A percentile compares a stretch with the other conserved stretches of the same genome.
Evolutionary conservation across 495 filamentous ascomycete genomes (phyloP).

Genomic region (Chaetomium cochliodes): DNA sequence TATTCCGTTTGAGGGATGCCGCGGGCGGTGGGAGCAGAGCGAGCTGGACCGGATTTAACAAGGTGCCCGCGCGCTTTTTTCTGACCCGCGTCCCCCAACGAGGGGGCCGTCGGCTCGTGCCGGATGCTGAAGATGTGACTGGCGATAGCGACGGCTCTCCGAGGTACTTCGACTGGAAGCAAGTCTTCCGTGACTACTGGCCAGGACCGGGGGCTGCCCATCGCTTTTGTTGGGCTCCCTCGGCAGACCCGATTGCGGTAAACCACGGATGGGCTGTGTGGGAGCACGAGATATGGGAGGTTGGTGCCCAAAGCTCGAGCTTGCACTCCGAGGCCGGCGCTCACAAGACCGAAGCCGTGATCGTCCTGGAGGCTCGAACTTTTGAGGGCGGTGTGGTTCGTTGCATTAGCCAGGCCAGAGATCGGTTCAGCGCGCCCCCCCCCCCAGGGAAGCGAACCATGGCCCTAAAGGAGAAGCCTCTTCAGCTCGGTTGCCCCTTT

Average conservation of each 20-base stretch:
- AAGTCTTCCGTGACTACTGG: neutral
- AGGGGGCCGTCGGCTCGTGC: slow-evolving; percentile 3
- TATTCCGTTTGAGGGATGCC: slow-evolving; percentile 1
- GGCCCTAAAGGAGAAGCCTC: neutral
- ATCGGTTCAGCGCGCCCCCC: neutral
- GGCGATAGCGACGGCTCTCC: neutral
- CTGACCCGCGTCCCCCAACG: neutral
- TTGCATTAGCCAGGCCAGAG: neutral
- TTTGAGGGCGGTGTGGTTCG: neutral
- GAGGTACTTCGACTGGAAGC: neutral
- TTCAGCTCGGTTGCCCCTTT: neutral
- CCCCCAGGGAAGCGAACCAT: neutral
- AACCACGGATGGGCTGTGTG: neutral
- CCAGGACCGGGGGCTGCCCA: neutral
- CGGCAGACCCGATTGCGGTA: slow-evolving; percentile 2
- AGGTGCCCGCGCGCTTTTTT: neutral
- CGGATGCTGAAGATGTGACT: slow-evolving; percentile 1
- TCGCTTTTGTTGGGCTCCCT: neutral
- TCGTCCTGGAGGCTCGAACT: neutral
- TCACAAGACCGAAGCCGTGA: neutral
- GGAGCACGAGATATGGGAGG: slow-evolving; percentile 9
- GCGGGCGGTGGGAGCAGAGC: neutral
- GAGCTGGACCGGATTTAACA: neutral
- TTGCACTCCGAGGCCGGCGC: slow-evolving; percentile 1
- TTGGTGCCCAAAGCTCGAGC: slow-evolving; percentile 14